Evolutionary conservation across 768 basidiomycete species (phyloP).

Genomic region (Lactarius sanguifluus): DNA sequence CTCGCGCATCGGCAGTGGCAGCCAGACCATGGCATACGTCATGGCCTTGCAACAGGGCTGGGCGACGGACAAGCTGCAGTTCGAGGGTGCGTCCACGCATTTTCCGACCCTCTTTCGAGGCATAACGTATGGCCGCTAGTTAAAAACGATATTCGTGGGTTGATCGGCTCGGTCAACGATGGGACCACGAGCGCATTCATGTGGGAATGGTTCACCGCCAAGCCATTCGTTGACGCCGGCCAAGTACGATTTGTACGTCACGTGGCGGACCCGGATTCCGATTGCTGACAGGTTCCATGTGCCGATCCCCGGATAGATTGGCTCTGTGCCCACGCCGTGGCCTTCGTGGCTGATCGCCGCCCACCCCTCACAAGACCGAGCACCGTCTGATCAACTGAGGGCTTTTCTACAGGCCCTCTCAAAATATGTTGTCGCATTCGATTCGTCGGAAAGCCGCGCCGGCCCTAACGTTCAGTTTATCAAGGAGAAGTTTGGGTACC

Average conservation of each 20-base stretch:
- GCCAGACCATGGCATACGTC: slow-evolving; percentile 94
- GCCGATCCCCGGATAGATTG: slow-evolving; percentile 52
- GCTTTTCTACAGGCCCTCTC: slow-evolving; percentile 66
- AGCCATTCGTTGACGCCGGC: slow-evolving; percentile 75
- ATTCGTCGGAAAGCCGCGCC: slow-evolving; percentile 54
- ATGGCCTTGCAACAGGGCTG: slow-evolving; percentile 90
- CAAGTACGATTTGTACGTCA: slow-evolving; percentile 78
- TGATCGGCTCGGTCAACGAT: slow-evolving; percentile 86
- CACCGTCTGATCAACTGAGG: slow-evolving; percentile 48
- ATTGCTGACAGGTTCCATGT: neutral
- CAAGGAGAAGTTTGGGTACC: slow-evolving; percentile 74
- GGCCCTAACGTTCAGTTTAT: slow-evolving; percentile 73
- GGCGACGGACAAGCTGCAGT: slow-evolving; percentile 60
- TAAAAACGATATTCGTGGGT: slow-evolving; percentile 76
- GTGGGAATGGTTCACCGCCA: slow-evolving; percentile 94
- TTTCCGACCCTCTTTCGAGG: neutral
- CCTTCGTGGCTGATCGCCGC: slow-evolving; percentile 96
- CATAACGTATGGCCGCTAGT: slow-evolving; percentile 43
- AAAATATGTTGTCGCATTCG: slow-evolving; percentile 63
- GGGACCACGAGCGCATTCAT: slow-evolving; percentile 88
- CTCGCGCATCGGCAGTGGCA: slow-evolving; percentile 85
- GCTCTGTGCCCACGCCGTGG: slow-evolving; percentile 91
- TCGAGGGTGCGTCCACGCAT: slow-evolving; percentile 53
- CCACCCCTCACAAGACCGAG: slow-evolving; percentile 61
- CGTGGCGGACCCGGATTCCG: slow-evolving; percentile 4